Evolutionary conservation across 192 early-diverging fungal species (phyloP).

Genomic region (Lunasporangiospora selenospora): DNA sequence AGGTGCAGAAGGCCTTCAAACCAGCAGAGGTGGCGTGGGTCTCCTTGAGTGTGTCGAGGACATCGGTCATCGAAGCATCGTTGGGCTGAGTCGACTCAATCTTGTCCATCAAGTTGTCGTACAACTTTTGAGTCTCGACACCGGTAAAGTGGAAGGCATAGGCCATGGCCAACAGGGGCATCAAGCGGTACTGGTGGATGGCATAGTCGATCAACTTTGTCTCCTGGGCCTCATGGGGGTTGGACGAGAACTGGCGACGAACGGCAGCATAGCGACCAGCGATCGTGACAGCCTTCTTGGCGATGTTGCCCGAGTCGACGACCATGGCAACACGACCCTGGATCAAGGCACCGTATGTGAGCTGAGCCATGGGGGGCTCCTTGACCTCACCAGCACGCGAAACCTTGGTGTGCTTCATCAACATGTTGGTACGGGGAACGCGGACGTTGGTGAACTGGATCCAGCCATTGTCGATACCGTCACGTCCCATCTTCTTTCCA

Average conservation of each 20-base stretch:
- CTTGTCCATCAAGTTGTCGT: conserved; percentile 77
- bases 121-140: conserved; percentile 80
- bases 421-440: conserved; percentile 88
- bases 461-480: conserved; percentile 93
- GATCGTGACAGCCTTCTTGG: conserved; percentile 91
- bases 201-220: conserved; percentile 93
- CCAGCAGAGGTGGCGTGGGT: conserved; percentile 92
- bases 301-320: conserved; percentile 82
- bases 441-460: conserved; percentile 94
- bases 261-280: conserved; percentile 92
- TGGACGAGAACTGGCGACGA: conserved; percentile 85
- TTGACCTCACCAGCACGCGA: conserved; percentile 78
- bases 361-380: conserved; percentile 82
- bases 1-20: conserved; percentile 94
- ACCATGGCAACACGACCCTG: conserved; percentile 85
- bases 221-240: conserved; percentile 67
- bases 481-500: conserved; percentile 93
- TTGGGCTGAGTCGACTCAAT: conserved; percentile 71
- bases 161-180: conserved; percentile 89
- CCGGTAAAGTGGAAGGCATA: conserved; percentile 93
- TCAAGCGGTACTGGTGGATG: conserved; percentile 93
- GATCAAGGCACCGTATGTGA: conserved; percentile 90
- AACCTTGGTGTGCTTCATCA: conserved; percentile 94
- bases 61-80: conserved; percentile 63
- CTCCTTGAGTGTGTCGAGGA: conserved; percentile 86